Evolutionary conservation across 2,329 filamentous ascomycete genomes (phyloP).

Genomic region (Pyrenophora seminiperda): DNA sequence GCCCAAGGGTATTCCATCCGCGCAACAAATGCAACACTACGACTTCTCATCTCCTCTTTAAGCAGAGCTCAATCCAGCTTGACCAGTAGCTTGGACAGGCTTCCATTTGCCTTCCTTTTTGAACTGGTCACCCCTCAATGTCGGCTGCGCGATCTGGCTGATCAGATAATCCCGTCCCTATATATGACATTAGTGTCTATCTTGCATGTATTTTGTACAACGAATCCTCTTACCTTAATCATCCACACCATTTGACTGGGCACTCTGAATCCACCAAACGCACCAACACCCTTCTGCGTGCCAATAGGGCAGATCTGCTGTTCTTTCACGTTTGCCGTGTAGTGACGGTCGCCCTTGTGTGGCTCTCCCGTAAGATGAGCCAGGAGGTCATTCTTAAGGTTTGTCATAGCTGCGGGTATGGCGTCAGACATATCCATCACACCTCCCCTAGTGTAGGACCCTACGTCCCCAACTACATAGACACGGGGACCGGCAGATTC

Average conservation of each 20-base stretch:
- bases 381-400: slow-evolving; percentile 55
- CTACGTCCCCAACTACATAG: slow-evolving; percentile 58
- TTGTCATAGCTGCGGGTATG: slow-evolving; percentile 53
- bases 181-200: no score
- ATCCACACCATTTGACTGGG: slow-evolving; percentile 51
- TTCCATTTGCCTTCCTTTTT: slow-evolving; percentile 47
- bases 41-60: slow-evolving; percentile 3
- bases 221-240: slow-evolving; percentile 39
- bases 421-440: slow-evolving; percentile 51
- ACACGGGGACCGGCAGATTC: slow-evolving; percentile 51
- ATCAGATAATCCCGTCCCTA: slow-evolving; percentile 49
- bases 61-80: slow-evolving; percentile 30
- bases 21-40: slow-evolving; percentile 3
- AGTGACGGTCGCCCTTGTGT: slow-evolving; percentile 39
- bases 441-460: slow-evolving; percentile 52
- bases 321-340: slow-evolving; percentile 40
- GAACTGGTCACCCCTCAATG: slow-evolving; percentile 39
- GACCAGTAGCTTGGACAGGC: slow-evolving; percentile 30
- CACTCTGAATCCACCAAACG: slow-evolving; percentile 44
- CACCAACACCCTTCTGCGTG: slow-evolving; percentile 46
- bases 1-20: slow-evolving; percentile 3
- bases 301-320: slow-evolving; percentile 46
- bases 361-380: slow-evolving; percentile 35
- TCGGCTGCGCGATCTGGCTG: slow-evolving; percentile 29
- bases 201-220: no score